Conservation (phyloP, 768 basidiomycete genomes). For the Trametes punicea region DNA sequence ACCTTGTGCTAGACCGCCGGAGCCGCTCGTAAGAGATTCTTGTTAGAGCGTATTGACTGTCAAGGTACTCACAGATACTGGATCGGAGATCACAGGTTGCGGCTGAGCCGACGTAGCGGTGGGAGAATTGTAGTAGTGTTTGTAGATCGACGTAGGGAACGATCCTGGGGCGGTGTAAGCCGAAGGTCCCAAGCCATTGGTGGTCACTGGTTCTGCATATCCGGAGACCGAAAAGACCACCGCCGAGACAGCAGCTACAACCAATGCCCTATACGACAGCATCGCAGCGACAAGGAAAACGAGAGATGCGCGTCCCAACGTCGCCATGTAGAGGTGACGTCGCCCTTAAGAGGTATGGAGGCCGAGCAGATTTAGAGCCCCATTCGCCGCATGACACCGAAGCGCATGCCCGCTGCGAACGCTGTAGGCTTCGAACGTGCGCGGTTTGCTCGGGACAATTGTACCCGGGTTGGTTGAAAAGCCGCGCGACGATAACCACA, state of each 20-base stretch:
- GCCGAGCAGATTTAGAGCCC: slow-evolving; percentile 7
- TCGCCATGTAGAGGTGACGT: background rate
- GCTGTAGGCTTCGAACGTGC: slow-evolving; percentile 15
- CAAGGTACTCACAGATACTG: slow-evolving; percentile 47
- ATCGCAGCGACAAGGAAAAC: slow-evolving; percentile 4
- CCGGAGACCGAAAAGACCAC: slow-evolving; percentile 9
- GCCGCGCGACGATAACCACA: background rate
- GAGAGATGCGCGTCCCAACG: background rate
- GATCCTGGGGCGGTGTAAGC: slow-evolving; percentile 57
- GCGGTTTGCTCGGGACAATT: background rate
- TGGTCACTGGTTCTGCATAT: slow-evolving; percentile 1
- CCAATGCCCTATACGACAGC: slow-evolving; percentile 10
- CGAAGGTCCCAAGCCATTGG: slow-evolving; percentile 32
- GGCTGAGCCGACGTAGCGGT: slow-evolving; percentile 70
- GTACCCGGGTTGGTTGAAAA: background rate
- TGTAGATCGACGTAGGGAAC: slow-evolving; percentile 64
- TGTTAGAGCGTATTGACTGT: background rate
- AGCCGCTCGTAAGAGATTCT: background rate
- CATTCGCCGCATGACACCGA: background rate
- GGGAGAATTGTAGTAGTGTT: slow-evolving; percentile 68
- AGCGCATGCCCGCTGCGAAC: background rate
- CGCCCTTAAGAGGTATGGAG: too few relatives aligned
- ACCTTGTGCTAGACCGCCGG: slow-evolving; percentile 43
- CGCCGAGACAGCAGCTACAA: slow-evolving; percentile 4
- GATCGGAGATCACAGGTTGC: slow-evolving; percentile 76